These are phyloP conservation scores for Acacia crassicarpa DNA, from an alignment of 306 rosid genomes.

Conservation along the genomic window DNA sequence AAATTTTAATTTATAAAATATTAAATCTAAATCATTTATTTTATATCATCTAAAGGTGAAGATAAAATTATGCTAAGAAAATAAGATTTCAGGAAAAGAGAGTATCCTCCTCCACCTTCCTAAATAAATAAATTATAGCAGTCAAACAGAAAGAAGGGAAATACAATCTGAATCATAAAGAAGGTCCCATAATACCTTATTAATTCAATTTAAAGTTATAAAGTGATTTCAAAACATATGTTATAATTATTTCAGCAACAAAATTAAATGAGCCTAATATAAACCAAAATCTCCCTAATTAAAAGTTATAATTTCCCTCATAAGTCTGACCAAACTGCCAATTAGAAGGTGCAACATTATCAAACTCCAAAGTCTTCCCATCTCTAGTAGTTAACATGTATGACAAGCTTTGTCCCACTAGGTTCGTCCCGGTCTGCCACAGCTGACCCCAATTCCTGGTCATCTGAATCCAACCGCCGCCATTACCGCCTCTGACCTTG, in stretches of 20 bases:
- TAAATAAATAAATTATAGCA: too few species aligned
- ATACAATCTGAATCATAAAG: not conserved
- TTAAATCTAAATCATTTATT: too few species aligned
- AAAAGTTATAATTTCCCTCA: slow-evolving; percentile 23
- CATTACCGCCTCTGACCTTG: slow-evolving; percentile 36
- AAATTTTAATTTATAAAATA: too few species aligned
- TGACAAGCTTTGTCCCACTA: slow-evolving; percentile 59
- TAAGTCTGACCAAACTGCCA: slow-evolving; percentile 64
- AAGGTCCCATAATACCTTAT: not conserved
- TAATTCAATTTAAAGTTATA: too few species aligned
- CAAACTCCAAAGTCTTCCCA: slow-evolving; percentile 31
- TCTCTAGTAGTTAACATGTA: slow-evolving; percentile 52
- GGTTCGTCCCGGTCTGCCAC: slow-evolving; percentile 22
- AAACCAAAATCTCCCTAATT: not conserved
- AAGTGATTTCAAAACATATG: not conserved
- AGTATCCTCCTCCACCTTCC: not conserved
- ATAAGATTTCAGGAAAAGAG: too few species aligned
- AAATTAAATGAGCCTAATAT: not conserved
- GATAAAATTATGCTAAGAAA: too few species aligned
- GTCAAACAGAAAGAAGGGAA: not conserved
- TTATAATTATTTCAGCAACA: not conserved
- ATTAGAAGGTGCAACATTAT: slow-evolving; percentile 37
- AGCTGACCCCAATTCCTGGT: slow-evolving; percentile 64
- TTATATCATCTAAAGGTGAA: too few species aligned
- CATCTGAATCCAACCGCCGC: slow-evolving; percentile 47